Base-by-base conservation (phyloP, 306 rosid genomes). In the Rubus idaeus region DNA sequence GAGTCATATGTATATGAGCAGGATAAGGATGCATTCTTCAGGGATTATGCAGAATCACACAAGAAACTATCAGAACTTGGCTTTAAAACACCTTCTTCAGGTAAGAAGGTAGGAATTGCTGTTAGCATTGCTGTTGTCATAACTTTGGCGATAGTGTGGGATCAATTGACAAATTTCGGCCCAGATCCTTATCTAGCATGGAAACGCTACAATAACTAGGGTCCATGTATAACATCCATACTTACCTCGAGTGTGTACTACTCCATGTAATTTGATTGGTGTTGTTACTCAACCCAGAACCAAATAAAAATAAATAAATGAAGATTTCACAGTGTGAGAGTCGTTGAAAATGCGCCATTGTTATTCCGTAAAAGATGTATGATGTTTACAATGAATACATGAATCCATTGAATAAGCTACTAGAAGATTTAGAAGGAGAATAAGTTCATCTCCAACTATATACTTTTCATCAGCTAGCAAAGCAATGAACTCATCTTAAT, bases 11-110 rank as follows among this genome's bases (percentile, higher is more conserved):
- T 26, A 21, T 73, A 44, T 45, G 52, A 35, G 61, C 80, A 94
- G 97, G 87, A 89, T 70, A 91, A 89, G 84, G 92, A 90, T 66
- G 84, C 78, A 14, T 92, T 92, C 78, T 90, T 90, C 37, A 46
- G 12, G 49, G 97, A 89, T 69, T 95, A 92, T 79, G 93, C 93
- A 13, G 89, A 26, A 14, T 88, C 98, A 41, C 97, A 95, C 88
- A 95, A 88, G 84, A 92, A 87, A 70, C 90, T 95, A 50, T 95
- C 98, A 40, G 93, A 90, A 82, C 78, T 95, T 6, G 97, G 98
- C 79, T 85, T 90, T 81, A 68, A 67, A 45, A 37, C 68, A 40
- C 70, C 82, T 67, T 58, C 76, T 60, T 45, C 37, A 2, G 72
- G 70, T 37, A 46, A 14, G 10, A 75, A 84, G 78, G 39, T 42